Evolutionary conservation across 371 early-diverging fungal species (phyloP), one percentile per base, ranked within the genome.

Genomic region (Apophysomyces trapeziformis): DNA sequence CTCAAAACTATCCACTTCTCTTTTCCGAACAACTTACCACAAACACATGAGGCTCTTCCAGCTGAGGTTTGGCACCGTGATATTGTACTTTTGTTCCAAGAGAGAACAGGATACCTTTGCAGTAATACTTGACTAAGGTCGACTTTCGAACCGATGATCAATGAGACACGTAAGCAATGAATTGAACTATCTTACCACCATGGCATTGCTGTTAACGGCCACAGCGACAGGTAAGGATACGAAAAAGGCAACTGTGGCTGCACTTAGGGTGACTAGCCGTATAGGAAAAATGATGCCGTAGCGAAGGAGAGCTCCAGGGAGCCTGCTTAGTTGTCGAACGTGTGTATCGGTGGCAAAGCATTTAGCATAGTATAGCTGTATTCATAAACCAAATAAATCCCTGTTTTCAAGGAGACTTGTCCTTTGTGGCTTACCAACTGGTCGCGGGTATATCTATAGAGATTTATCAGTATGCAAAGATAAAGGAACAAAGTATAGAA

Each of bases 1-100:
- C 3, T 26, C 32, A 2, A 26, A 2, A 26, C 3, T 26, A 26
- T 26, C 32, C 32, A 26, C 1, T 2, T 26, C 2, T 26, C 32
- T 26, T 2, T 26, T 2, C 3, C 37, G 38, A 54, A 45, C n/a
- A n/a, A 66, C 66, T 64, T 72, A 77, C 82, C n/a, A 78, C 79
- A 82, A 84, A 91, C 12, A 95, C 80, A 75, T 92, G 91, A 13
- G 93, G 91, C 45, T 71, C 72, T 18, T 80, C 63, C 18, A 89
- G 66, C 18, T 58, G 60, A 9, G 83, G 87, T 64, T 93, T 93
- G 38, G 72, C 47, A 44, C 93, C 92, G 60, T 87, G 79, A 68
- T 90, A 88, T 37, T 77, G 73, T 16, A 91, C 81, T 36, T 75
- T 72, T 12, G 78, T 77, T 18, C 89, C 89, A 63, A 87, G 78